These are phyloP conservation scores for Penicillium egyptiacum DNA, from an alignment of 495 filamentous ascomycete genomes.

Conservation along the genomic window DNA sequence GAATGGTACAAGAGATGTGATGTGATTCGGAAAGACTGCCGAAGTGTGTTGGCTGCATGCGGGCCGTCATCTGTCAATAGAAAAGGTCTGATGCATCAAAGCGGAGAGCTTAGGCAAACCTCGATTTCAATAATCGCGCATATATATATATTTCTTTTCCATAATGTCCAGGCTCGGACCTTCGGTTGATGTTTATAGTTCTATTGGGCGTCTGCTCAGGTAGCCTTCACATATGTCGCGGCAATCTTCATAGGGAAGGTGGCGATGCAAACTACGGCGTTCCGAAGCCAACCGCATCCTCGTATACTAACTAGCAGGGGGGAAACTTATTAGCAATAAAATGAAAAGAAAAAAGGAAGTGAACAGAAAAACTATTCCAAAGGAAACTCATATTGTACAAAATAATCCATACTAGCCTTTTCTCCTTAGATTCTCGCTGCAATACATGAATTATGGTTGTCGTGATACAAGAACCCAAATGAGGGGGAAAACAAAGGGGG, in stretches of 20 bases:
- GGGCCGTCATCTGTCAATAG: constrained; percentile 13
- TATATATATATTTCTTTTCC: neutral
- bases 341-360: neutral
- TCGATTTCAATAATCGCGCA: constrained; percentile 3
- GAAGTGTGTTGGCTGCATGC: constrained; percentile 11
- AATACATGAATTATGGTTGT: constrained; percentile 33
- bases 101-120: neutral
- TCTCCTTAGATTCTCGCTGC: constrained; percentile 21
- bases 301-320: constrained; percentile 14
- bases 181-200: neutral
- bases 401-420: constrained; percentile 21
- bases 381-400: constrained; percentile 14
- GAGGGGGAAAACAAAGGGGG: constrained; percentile 12
- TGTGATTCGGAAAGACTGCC: constrained; percentile 9
- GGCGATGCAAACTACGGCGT: constrained; percentile 7
- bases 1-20: constrained; percentile 1
- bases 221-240: constrained; percentile 1
- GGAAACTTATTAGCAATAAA: neutral
- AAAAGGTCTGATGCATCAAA: constrained; percentile 3
- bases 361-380: constrained; percentile 8
- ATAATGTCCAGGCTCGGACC: neutral
- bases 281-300: constrained; percentile 16
- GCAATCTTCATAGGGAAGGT: constrained; percentile 1
- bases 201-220: neutral
- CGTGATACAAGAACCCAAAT: constrained; percentile 24